Evolutionary conservation across 441 rosid genomes (phyloP), one percentile per base, ranked within the genome.

Genomic region (Adansonia madagascariensis): DNA sequence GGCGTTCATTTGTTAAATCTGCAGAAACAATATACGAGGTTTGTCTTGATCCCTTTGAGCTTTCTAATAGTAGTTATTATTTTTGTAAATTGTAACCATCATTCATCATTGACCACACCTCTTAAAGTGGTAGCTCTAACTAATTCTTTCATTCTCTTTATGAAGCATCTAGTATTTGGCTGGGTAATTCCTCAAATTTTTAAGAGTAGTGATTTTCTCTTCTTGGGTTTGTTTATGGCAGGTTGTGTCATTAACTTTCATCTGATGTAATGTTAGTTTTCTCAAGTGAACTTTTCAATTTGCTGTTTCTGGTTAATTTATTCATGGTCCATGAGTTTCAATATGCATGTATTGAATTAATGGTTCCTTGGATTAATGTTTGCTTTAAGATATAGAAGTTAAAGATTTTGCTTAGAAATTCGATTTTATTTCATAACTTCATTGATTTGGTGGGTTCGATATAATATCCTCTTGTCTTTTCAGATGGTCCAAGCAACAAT

Each of bases 401-500:
- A 49, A 74, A 4, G 8, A n/a, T 56, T 56, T 12, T 57, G 20
- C 55, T 43, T 75, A 0, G 20, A 56, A 41, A 52, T 15, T 49
- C 22, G 0, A 43, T 53, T 75, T 65, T 50, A 8, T 49, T 75
- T 75, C 46, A 64, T 50, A 46, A 15, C 69, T 72, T 43, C 60
- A 49, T 63, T 20, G 59, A 61, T 56, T 61, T 63, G 56, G 20
- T 72, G 17, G 50, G 22, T 59, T 43, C 24, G 73, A 66, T 59
- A 61, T 39, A 41, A 57, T 14, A 47, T 11, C 77, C 53, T 56
- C 17, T 9, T 75, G 55, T 22, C 18, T 20, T 24, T 62, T 78
- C 89, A 97, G 99, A 90, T 97, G 92, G 89, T 97, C 80, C 99
- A 92, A 84, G 95, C 98, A 77, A 88, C 94, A 65, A 77, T 93